Conservation (phyloP, 352 stramenopile species). For the Phytophthora sansomeana region DNA sequence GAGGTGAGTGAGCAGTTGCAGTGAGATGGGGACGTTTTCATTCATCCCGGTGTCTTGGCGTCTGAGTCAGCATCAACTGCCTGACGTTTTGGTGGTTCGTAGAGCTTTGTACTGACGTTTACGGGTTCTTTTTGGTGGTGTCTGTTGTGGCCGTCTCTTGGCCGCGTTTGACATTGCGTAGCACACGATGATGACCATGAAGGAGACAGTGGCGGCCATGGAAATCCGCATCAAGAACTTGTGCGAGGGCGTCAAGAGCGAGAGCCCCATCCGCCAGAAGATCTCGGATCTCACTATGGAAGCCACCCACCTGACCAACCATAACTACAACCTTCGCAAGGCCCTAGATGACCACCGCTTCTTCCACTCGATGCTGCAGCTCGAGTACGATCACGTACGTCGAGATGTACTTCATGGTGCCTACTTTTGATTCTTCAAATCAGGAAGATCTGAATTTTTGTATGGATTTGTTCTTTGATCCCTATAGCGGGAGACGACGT, state of each 20-base stretch:
- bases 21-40: too few relatives aligned
- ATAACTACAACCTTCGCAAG: constrained; percentile 60
- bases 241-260: constrained; percentile 33
- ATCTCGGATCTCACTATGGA: constrained; percentile 53
- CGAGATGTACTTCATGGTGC: too few relatives aligned
- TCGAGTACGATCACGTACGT: constrained; percentile 72
- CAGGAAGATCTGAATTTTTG: constrained; percentile 2
- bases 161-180: constrained; percentile 36
- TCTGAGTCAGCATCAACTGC: constrained; percentile 18
- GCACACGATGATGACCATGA: constrained; percentile 66
- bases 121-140: constrained; percentile 14
- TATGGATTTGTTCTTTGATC: constrained; percentile 3
- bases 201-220: constrained; percentile 47
- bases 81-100: background rate
- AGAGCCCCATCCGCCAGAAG: constrained; percentile 30
- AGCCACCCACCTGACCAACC: constrained; percentile 51
- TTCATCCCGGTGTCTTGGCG: constrained; percentile 1
- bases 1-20: constrained; percentile 33
- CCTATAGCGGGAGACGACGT: constrained; percentile 45
- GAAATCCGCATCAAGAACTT: constrained; percentile 45
- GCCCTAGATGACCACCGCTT: constrained; percentile 62
- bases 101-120: constrained; percentile 3
- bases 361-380: constrained; percentile 68
- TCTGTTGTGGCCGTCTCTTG: constrained; percentile 4
- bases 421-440: background rate